Conservation (phyloP, 176 grass and related monocot species). For the Oryza brachyantha region DNA sequence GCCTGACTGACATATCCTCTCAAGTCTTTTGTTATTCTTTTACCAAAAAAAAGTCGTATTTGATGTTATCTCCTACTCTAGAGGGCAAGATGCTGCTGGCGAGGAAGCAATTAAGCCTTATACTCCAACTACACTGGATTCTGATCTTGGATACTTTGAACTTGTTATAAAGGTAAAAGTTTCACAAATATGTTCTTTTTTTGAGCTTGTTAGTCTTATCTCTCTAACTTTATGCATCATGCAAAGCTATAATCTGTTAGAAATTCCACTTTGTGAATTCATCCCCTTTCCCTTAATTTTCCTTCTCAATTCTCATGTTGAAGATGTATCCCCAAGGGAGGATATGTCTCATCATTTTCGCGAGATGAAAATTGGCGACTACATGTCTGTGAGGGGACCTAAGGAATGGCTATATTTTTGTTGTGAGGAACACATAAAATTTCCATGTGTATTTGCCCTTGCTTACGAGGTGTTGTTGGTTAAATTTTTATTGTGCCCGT, state of each 20-base stretch:
- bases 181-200: neutral
- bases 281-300: neutral
- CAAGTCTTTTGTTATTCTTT: neutral
- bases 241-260: neutral
- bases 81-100: conserved; percentile 68
- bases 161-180: conserved; percentile 82
- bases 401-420: conserved; percentile 55
- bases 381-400: conserved; percentile 77
- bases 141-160: conserved; percentile 82
- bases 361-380: conserved; percentile 84
- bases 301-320: neutral
- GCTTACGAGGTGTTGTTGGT: neutral
- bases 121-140: conserved; percentile 87
- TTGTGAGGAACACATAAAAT: no score
- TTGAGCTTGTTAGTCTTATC: neutral
- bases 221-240: neutral
- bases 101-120: conserved; percentile 97
- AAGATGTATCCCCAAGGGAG: conserved; percentile 99
- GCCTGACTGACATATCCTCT: no score
- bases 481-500: neutral
- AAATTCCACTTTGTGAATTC: neutral
- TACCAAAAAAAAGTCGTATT: neutral
- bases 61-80: conserved; percentile 1
- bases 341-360: conserved; percentile 99
- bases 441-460: neutral